Evolutionary conservation across 257 asterid species (phyloP).

Genomic region (Solanum chiquidenum): DNA sequence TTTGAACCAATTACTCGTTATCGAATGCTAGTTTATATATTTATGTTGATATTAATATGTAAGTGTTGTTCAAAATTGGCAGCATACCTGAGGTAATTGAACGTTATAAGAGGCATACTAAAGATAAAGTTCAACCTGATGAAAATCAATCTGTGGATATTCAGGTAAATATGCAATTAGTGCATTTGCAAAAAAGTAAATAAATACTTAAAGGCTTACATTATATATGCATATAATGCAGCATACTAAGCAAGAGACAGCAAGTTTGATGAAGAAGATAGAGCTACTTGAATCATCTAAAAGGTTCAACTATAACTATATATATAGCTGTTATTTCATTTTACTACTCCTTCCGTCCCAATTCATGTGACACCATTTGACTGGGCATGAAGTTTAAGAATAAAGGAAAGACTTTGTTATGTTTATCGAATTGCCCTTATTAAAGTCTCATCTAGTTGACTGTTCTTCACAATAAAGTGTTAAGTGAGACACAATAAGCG

Average conservation of each 20-base stretch:
- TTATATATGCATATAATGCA: background rate
- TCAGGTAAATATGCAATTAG: constrained; percentile 32
- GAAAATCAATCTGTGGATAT: constrained; percentile 35
- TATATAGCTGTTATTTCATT: background rate
- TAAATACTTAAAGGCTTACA: background rate
- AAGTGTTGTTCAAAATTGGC: background rate
- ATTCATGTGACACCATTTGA: background rate
- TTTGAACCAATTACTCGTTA: background rate
- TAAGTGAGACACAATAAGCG: no score
- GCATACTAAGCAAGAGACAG: constrained; percentile 65
- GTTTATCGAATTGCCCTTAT: background rate
- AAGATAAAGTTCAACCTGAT: constrained; percentile 33
- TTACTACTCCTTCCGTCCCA: background rate
- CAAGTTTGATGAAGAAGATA: constrained; percentile 59
- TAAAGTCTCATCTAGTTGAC: background rate
- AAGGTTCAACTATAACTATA: constrained; percentile 23
- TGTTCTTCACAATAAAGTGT: background rate
- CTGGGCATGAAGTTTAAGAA: background rate
- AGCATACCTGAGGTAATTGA: constrained; percentile 69
- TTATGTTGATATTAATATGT: background rate
- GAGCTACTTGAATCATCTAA: constrained; percentile 77
- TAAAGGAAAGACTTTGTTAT: background rate
- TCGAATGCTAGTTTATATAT: background rate
- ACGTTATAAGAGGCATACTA: constrained; percentile 51
- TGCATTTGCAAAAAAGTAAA: background rate